These are phyloP conservation scores for Herpotrichia juniperi DNA, from an alignment of 2,329 filamentous ascomycete species.

Conservation along the genomic window DNA sequence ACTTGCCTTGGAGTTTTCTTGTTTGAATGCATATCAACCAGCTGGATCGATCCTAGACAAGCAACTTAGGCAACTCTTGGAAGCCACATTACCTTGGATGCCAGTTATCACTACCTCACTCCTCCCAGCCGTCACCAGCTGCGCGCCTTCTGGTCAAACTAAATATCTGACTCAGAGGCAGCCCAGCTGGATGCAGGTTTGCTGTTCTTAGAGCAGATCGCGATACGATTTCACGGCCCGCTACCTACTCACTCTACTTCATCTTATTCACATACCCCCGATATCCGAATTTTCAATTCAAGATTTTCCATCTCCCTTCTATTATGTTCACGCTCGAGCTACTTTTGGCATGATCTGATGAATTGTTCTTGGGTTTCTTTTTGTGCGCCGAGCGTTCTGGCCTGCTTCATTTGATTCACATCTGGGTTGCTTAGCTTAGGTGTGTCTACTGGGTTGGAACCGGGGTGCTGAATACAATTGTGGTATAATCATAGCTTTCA, in stretches of 20 bases:
- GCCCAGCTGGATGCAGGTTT: too few species aligned
- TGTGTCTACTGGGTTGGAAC: background rate
- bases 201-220: background rate
- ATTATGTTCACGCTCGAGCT: too few species aligned
- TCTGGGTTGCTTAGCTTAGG: background rate
- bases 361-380: background rate
- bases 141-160: background rate
- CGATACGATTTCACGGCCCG: slow-evolving; percentile 11
- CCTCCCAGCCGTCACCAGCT: background rate
- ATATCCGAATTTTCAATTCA: slow-evolving; percentile 9
- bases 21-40: slow-evolving; percentile 3
- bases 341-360: background rate
- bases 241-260: background rate
- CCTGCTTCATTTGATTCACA: too few species aligned
- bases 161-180: too few species aligned
- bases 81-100: slow-evolving; percentile 2
- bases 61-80: too few species aligned
- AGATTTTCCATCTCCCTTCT: background rate
- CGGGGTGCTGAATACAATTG: background rate
- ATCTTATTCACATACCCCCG: slow-evolving; percentile 13
- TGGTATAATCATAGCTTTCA: slow-evolving; percentile 1
- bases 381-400: background rate
- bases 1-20: slow-evolving; percentile 1
- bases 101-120: background rate
- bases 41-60: background rate